phyloP scores from a whole-genome alignment of 805 yeast genomes.

The Candida tallmaniae region DNA sequence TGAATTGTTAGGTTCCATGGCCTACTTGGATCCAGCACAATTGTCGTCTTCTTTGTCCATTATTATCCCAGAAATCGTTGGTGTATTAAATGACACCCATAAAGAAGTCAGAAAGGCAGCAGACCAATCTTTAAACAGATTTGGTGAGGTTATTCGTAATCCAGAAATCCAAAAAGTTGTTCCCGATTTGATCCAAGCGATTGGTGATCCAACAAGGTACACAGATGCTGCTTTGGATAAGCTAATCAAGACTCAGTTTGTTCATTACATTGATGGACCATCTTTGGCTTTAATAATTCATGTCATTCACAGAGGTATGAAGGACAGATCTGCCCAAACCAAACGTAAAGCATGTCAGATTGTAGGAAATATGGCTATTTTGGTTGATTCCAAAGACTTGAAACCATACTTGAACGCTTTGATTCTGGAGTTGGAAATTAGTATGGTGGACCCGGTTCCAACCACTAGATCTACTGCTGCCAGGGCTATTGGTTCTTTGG shows the following conservation, averaged over 20 bases:
- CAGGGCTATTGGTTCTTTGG: constrained; percentile 92
- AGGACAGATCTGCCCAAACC: constrained; percentile 87
- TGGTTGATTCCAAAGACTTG: constrained; percentile 84
- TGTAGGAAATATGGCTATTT: constrained; percentile 97
- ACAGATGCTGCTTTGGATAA: constrained; percentile 87
- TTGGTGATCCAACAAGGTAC: constrained; percentile 90
- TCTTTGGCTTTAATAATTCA: constrained; percentile 92
- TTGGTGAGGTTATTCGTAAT: constrained; percentile 95
- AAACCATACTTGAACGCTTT: constrained; percentile 76
- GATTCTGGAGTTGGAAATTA: constrained; percentile 77
- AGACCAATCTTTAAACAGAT: constrained; percentile 77
- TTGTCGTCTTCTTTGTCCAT: constrained; percentile 82
- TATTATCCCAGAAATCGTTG: constrained; percentile 94
- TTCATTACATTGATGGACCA: constrained; percentile 97
- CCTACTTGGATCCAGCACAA: constrained; percentile 92
- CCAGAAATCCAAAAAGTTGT: constrained; percentile 95
- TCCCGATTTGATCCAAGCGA: constrained; percentile 82
- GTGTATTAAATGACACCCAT: constrained; percentile 90
- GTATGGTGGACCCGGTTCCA: constrained; percentile 99
- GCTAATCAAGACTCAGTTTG: constrained; percentile 85
- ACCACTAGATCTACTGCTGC: constrained; percentile 96
- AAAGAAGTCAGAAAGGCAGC: constrained; percentile 97
- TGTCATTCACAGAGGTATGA: constrained; percentile 93
- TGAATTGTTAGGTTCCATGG: constrained; percentile 95
- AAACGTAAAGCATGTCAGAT: constrained; percentile 95